Conservation (phyloP, 2,329 filamentous ascomycete species). For the Penicillium glabrum region DNA sequence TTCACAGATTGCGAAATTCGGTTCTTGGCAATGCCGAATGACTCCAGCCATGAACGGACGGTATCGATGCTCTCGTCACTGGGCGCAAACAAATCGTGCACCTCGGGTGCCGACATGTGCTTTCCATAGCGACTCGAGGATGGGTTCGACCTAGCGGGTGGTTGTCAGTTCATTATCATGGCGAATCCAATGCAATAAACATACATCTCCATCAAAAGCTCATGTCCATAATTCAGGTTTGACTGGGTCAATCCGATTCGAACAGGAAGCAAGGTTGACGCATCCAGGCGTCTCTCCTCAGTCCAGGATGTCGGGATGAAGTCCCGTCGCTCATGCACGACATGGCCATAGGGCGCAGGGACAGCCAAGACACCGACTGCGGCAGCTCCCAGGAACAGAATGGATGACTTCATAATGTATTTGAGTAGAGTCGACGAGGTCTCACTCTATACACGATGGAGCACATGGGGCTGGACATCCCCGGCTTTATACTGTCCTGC, state of each 20-base stretch:
- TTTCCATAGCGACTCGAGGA: slow-evolving; percentile 37
- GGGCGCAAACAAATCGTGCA: slow-evolving; percentile 39
- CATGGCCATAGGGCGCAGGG: slow-evolving; percentile 23
- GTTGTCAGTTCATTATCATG: background rate
- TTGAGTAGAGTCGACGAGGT: background rate
- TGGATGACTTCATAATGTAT: slow-evolving; percentile 23
- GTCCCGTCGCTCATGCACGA: slow-evolving; percentile 34
- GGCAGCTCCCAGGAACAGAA: slow-evolving; percentile 22
- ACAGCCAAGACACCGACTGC: slow-evolving; percentile 19
- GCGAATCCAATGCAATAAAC: background rate
- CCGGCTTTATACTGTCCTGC: slow-evolving; percentile 2
- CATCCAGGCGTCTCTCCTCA: slow-evolving; percentile 23
- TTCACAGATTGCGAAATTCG: slow-evolving; percentile 31
- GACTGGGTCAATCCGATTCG: slow-evolving; percentile 29
- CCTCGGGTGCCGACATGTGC: slow-evolving; percentile 31
- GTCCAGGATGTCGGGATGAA: slow-evolving; percentile 27
- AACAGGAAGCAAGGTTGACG: slow-evolving; percentile 23
- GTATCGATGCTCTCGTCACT: slow-evolving; percentile 26
- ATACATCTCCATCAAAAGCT: slow-evolving; percentile 35
- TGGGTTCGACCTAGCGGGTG: slow-evolving; percentile 33
- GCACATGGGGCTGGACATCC: background rate
- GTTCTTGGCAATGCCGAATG: slow-evolving; percentile 22
- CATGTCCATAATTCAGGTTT: slow-evolving; percentile 28
- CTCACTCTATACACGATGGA: background rate
- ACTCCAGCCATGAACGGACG: slow-evolving; percentile 31